Evolutionary conservation across 1,139 yeast genomes (phyloP).

Genomic region (Kodamaea derodonti): DNA sequence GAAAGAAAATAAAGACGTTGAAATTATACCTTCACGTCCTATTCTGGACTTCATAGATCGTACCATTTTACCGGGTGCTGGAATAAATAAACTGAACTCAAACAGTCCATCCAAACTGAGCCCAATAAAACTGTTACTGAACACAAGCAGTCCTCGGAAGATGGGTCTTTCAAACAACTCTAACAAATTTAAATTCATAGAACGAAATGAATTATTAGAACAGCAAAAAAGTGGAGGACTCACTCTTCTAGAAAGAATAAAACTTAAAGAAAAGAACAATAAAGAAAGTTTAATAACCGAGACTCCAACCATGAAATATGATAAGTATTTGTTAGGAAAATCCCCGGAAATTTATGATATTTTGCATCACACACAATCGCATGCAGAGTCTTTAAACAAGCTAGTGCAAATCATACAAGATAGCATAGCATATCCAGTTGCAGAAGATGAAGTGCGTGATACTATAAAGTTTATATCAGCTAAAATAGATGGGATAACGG

Average conservation of each 20-base stretch:
- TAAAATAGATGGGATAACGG: constrained; percentile 15
- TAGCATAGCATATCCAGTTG: constrained; percentile 32
- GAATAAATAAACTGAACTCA: too few species aligned
- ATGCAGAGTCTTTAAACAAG: constrained; percentile 8
- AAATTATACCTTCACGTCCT: constrained; percentile 1
- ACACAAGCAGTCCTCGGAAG: too few species aligned
- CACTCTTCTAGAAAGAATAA: constrained; percentile 37
- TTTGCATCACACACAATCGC: constrained; percentile 25
- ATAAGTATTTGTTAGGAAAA: constrained; percentile 39
- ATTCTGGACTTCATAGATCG: constrained; percentile 6
- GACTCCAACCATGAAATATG: constrained; percentile 33
- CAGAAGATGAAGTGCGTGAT: constrained; percentile 30
- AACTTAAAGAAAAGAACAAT: constrained; percentile 12
- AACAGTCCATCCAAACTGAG: too few species aligned
- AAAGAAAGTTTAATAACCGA: constrained; percentile 6
- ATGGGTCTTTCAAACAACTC: constrained; percentile 31
- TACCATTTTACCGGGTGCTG: too few species aligned
- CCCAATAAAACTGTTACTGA: not conserved
- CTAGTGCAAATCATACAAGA: constrained; percentile 32
- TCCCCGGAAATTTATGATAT: constrained; percentile 35
- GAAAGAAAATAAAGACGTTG: constrained; percentile 4
- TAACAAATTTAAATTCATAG: constrained; percentile 29
- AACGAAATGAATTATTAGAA: constrained; percentile 19
- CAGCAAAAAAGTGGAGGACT: constrained; percentile 26
- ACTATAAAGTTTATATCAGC: constrained; percentile 16